These are phyloP conservation scores for Metschnikowia cubensis DNA, from an alignment of 805 yeast species.

Conservation along the genomic window DNA sequence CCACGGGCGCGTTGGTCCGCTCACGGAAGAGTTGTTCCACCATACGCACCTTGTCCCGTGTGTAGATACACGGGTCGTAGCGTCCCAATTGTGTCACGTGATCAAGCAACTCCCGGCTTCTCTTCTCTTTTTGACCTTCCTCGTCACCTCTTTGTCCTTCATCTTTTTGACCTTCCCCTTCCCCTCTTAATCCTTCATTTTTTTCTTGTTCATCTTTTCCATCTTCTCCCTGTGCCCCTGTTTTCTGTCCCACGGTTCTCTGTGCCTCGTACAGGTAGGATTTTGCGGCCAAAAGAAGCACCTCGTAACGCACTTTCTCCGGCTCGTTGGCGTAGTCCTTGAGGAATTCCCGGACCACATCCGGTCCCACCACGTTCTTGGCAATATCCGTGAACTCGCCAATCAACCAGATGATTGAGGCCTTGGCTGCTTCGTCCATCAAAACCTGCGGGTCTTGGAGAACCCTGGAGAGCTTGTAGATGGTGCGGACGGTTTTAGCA, in stretches of 20 bases:
- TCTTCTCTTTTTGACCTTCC: no score
- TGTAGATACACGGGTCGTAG: constrained; percentile 71
- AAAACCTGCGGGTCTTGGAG: constrained; percentile 8
- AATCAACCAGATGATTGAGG: constrained; percentile 84
- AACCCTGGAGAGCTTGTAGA: constrained; percentile 44
- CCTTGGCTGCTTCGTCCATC: constrained; percentile 53
- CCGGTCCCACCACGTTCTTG: constrained; percentile 57
- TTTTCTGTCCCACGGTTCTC: constrained; percentile 11
- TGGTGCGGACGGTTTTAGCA: constrained; percentile 44
- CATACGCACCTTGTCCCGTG: constrained; percentile 81
- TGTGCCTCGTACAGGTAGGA: constrained; percentile 31
- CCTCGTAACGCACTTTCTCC: constrained; percentile 62
- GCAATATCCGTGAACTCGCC: constrained; percentile 64
- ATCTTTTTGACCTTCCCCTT: no score
- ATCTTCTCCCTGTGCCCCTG: background rate
- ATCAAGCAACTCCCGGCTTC: constrained; percentile 46
- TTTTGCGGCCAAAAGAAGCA: constrained; percentile 71
- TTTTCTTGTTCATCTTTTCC: no score
- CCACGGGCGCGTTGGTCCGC: constrained; percentile 48
- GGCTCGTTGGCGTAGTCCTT: constrained; percentile 52
- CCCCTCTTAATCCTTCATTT: no score
- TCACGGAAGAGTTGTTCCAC: constrained; percentile 55
- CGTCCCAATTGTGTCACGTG: constrained; percentile 60
- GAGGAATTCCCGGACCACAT: constrained; percentile 60
- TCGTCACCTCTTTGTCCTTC: no score